phyloP scores from a whole-genome alignment of 371 early-diverging fungal species.

The Syncephalis plumigaleata region DNA sequence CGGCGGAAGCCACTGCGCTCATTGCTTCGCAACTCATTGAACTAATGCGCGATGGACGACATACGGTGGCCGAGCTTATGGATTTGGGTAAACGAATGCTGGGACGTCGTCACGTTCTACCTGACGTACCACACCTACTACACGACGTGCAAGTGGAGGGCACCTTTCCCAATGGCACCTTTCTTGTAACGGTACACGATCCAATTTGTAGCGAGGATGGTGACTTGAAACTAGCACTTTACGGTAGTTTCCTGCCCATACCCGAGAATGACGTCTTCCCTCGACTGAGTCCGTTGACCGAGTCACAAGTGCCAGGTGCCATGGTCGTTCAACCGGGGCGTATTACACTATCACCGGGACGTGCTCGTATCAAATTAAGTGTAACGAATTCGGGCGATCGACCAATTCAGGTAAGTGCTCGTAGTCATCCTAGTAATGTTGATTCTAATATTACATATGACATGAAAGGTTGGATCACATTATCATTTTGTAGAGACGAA shows the following conservation, averaged over 20 bases:
- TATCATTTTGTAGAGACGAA: conserved; percentile 88
- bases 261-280: conserved; percentile 38
- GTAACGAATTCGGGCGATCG: conserved; percentile 85
- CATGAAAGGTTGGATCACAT: conserved; percentile 58
- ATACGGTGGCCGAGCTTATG: conserved; percentile 78
- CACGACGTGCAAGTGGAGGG: conserved; percentile 76
- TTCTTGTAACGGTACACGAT: conserved; percentile 77
- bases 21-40: conserved; percentile 72
- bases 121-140: conserved; percentile 43
- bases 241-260: conserved; percentile 68
- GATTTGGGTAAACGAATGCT: conserved; percentile 69
- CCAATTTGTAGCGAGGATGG: conserved; percentile 69
- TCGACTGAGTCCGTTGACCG: conserved; percentile 9
- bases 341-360: conserved; percentile 49
- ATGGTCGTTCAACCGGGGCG: conserved; percentile 35
- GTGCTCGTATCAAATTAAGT: conserved; percentile 36
- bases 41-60: conserved; percentile 69
- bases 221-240: conserved; percentile 60
- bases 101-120: conserved; percentile 67
- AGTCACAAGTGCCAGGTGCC: conserved; percentile 38
- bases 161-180: conserved; percentile 83
- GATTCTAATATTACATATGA: neutral
- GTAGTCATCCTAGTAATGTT: no score
- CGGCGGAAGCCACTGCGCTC: conserved; percentile 67
- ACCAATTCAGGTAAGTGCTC: conserved; percentile 60